Evolutionary conservation across 2,329 filamentous ascomycete genomes (phyloP), one percentile per base, ranked within the genome.

Genomic region (Shiraia bambusicola): DNA sequence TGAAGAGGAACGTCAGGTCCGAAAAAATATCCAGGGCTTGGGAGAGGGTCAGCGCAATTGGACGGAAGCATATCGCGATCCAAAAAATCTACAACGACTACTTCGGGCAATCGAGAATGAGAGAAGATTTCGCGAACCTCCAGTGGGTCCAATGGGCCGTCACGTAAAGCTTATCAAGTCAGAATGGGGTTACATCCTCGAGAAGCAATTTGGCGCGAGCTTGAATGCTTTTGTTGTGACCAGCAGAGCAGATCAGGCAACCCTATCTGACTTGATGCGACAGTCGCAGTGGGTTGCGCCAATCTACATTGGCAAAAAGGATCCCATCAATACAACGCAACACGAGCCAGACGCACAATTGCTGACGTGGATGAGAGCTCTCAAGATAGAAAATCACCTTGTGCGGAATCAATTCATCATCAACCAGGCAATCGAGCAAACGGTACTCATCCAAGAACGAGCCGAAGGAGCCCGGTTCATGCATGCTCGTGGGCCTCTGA

Each of bases 351-450:
- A 88, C 49, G 48, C 71, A 11, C 69, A 76, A 2, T 87, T 87
- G 42, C 80, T 88, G 52, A 98, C 93, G 0, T 84, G 92, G 48
- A 72, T 96, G 32, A 80, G 88, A 36, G 82, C 88, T 1, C 75
- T 98, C 37, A 84, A 79, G 67, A 87, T 97, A 48, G 87, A 93
- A 47, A 82, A 92, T 52, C 80, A 87, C 14, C 70, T 87, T 30
- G 84, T 96, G 14, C 83, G 83, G 35, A 86, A 89, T 47, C 84
- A 90, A 45, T 73, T 97, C 33, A 85, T 98, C 58, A 93, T 97
- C 63, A 85, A 84, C 48, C 79, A 89, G 54, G 71, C 73, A 6
- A 88, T 96, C 37, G 93, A 98, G 48, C 91, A 96, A 65, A 82
- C 85, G 6, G 80, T 95, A 5, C 75, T 98, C 1, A 82, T 96